Percentiles rank a stretch among this genome's conserved stretches.
Evolutionary conservation across 768 basidiomycete genomes (phyloP).

Genomic region (Termitomyces sp.): DNA sequence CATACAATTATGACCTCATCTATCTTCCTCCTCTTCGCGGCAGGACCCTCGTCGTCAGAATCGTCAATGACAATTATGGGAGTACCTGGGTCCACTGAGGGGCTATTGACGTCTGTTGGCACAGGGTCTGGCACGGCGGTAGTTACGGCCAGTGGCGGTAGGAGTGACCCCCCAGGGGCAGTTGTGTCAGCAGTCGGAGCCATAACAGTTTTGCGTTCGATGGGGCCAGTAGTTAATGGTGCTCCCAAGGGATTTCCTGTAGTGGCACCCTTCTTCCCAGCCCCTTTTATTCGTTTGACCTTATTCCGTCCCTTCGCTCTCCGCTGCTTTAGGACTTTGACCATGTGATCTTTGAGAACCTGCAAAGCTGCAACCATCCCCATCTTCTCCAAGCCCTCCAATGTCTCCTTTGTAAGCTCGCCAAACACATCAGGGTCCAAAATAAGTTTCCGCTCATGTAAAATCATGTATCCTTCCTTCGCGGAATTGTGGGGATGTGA

Average conservation of each 20-base stretch:
- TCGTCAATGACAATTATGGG: constrained; percentile 63
- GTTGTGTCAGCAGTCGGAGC: neutral
- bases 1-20: constrained; percentile 20
- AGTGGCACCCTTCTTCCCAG: constrained; percentile 20
- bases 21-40: constrained; percentile 51
- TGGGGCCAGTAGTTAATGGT: constrained; percentile 43
- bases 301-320: constrained; percentile 35
- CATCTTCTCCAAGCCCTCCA: constrained; percentile 71
- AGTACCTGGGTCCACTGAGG: constrained; percentile 30
- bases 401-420: constrained; percentile 64
- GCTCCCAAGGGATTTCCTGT: constrained; percentile 12
- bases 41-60: constrained; percentile 49
- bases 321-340: constrained; percentile 76
- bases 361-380: constrained; percentile 79
- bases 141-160: constrained; percentile 4
- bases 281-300: constrained; percentile 22
- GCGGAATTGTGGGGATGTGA: constrained; percentile 41
- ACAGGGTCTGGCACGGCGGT: constrained; percentile 23
- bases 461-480: constrained; percentile 61
- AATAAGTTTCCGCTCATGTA: constrained; percentile 80
- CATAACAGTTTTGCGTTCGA: constrained; percentile 17
- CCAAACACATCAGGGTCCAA: constrained; percentile 84
- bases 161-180: constrained; percentile 1
- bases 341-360: constrained; percentile 80
- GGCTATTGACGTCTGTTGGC: constrained; percentile 20